Evolutionary conservation across 139 green algal genomes (phyloP).

Genomic region (Chlorella sp.): DNA sequence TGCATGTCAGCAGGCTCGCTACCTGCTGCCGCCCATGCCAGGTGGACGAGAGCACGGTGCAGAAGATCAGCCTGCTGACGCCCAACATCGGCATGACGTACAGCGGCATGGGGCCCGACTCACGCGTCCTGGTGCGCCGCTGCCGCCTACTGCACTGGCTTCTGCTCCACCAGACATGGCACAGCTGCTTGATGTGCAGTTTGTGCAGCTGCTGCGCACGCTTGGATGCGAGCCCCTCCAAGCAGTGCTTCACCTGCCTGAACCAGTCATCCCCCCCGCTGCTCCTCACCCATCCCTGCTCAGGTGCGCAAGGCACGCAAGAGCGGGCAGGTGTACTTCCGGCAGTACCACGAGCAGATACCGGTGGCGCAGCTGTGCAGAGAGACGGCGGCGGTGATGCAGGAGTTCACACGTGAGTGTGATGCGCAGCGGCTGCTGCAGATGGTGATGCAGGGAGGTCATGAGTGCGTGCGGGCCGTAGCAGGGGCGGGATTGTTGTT

Average conservation of each 20-base stretch:
- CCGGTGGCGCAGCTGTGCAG: slow-evolving; percentile 96
- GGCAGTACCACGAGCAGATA: slow-evolving; percentile 96
- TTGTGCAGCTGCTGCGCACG: no score
- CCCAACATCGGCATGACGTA: slow-evolving; percentile 97
- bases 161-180: no score
- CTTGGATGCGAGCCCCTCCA: no score
- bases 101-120: slow-evolving; percentile 98
- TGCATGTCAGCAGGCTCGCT: no score
- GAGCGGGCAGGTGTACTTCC: slow-evolving; percentile 88
- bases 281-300: no score
- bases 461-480: no score
- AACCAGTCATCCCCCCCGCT: no score
- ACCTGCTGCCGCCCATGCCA: neutral
- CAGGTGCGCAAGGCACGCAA: slow-evolving; percentile 85
- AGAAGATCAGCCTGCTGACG: slow-evolving; percentile 95
- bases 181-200: no score
- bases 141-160: no score
- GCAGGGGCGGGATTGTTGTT: neutral
- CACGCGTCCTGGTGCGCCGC: slow-evolving; percentile 87
- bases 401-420: slow-evolving; percentile 98
- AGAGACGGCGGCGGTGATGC: slow-evolving; percentile 98
- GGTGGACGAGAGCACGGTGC: slow-evolving; percentile 86
- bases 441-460: no score
- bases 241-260: no score
- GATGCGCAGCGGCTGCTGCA: no score